Evolutionary conservation across 148 eudicot species (phyloP), one percentile per base, ranked within the genome.

Genomic region (Cornus kousa): DNA sequence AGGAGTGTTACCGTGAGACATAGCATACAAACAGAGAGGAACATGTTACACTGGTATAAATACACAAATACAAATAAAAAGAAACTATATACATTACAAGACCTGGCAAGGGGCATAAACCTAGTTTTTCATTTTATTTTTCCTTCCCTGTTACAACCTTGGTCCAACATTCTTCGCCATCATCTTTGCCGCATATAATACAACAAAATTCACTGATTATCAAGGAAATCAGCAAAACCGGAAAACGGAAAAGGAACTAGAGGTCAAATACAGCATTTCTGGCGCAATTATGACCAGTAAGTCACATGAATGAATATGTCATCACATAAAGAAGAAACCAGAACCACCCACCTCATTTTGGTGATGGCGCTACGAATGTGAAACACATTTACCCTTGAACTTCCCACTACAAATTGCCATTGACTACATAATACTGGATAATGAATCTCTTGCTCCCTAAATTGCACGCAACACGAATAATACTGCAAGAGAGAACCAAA

Each of bases 401-500:
- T 37, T 40, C 12, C 35, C 67, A 60, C 48, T 19, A 62, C 32
- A 64, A 32, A 37, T 22, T 0, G 12, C 32, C 16, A 59, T 20
- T 9, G 39, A 55, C 53, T 35, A 67, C 39, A 39, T 67, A 33
- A 62, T 68, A 59, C 72, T 70, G 9, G 64, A 68, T 5, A 23
- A 37, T 14, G 70, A 55, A 39, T 33, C 53, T 60, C 39, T 17
- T 68, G 69, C 77, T 40, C 64, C 73, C 79, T 75, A 86, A 70
- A 83, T 81, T 53, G 81, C 79, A 74, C 72, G 80, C 55, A 86
- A 12, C 14, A 79, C 74, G 65, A 86, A 77, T 46, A 86, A 59
- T n/a, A 84, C 89, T 86, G 89, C 89, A 84, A 43, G 64, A 75
- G n/a, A 73, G 22, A 74, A 62, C 57, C 57, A 75, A 78, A n/a